Base-by-base conservation (phyloP, 179 eudicot species). In the Silene vulgaris region DNA sequence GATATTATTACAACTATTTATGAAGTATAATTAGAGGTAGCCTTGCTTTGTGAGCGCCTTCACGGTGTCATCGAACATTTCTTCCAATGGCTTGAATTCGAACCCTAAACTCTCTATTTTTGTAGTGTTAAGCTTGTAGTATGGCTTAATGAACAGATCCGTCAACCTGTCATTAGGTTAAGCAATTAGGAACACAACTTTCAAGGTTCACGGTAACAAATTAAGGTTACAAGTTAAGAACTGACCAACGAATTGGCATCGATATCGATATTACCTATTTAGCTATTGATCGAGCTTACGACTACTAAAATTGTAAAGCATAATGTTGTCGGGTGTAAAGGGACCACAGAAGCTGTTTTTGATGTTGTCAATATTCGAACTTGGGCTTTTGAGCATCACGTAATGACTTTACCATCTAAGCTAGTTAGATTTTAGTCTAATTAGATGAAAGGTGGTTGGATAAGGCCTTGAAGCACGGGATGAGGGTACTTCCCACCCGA, bases 11-110 rank as follows among this genome's bases (percentile, higher is more conserved):
- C 26, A 30, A 14, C 2, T 32, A 14, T 8, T 20, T 28, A 13
- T 3, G 64, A 45, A 50, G 5, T 50, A 5, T 52, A 14, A 20
- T 74, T 81, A 69, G 62, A 95, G 89, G 81, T 89, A 79, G 66
- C 97, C 97, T 82, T 90, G 93, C 64, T 74, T 81, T 26, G 52
- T 75, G 23, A 95, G 86, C 21, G 91, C 90, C 19, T 84, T 77
- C 66, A 95, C 72, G 59, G 90, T 84, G 37, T 95, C 97, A 76
- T 89, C 97, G 73, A 95, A 95, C 97, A 95, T 95, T 72, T 92
- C 96, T 83, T 90, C 91, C 19, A 88, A 69, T 3, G 89, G 48
- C 88, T 83, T 95, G 91, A 95, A 95, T 74, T 85, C 86, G 86
- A 95, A 87, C 26, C 97, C 99, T 65, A 95, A 84, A 40, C 87